Conservation (phyloP, 1,284 basidiomycete genomes). For the Tremellales sp. region DNA sequence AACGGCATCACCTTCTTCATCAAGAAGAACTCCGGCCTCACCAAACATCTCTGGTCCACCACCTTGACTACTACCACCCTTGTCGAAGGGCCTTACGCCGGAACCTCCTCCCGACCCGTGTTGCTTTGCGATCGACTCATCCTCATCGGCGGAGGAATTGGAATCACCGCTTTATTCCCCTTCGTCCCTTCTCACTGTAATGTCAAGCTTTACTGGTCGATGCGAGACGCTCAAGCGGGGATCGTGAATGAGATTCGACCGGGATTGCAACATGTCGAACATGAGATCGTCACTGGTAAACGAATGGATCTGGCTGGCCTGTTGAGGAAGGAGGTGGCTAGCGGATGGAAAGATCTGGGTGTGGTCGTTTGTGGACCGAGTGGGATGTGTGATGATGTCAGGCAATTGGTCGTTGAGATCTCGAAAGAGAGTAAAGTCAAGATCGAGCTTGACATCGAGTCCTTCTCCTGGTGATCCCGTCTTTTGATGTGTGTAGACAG, state of each 20-base stretch:
- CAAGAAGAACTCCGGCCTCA: slow-evolving; percentile 1
- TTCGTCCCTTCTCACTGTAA: slow-evolving; percentile 6
- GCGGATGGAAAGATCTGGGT: slow-evolving; percentile 4
- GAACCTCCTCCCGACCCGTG: not conserved
- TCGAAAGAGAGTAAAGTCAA: slow-evolving; percentile 4
- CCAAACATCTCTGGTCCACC: not conserved
- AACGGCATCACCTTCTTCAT: slow-evolving; percentile 2
- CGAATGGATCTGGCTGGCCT: slow-evolving; percentile 6
- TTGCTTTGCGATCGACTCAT: slow-evolving; percentile 6
- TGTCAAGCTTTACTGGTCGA: slow-evolving; percentile 7
- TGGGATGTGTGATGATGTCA: slow-evolving; percentile 12
- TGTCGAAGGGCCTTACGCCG: slow-evolving; percentile 9
- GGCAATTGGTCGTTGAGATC: slow-evolving; percentile 4
- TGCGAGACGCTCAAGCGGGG: not conserved
- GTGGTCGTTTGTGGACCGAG: slow-evolving; percentile 12
- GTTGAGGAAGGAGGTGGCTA: slow-evolving; percentile 4
- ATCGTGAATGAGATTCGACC: not conserved
- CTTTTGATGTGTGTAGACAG: not conserved
- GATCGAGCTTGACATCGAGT: slow-evolving; percentile 9
- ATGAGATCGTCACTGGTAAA: slow-evolving; percentile 3
- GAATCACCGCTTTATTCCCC: slow-evolving; percentile 11
- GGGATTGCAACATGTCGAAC: not conserved
- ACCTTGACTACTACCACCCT: not conserved
- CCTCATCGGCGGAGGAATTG: slow-evolving; percentile 8
- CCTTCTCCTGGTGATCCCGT: slow-evolving; percentile 6